Evolutionary conservation across 768 basidiomycete genomes (phyloP).

Genomic region (Boletus vermiculosoides): DNA sequence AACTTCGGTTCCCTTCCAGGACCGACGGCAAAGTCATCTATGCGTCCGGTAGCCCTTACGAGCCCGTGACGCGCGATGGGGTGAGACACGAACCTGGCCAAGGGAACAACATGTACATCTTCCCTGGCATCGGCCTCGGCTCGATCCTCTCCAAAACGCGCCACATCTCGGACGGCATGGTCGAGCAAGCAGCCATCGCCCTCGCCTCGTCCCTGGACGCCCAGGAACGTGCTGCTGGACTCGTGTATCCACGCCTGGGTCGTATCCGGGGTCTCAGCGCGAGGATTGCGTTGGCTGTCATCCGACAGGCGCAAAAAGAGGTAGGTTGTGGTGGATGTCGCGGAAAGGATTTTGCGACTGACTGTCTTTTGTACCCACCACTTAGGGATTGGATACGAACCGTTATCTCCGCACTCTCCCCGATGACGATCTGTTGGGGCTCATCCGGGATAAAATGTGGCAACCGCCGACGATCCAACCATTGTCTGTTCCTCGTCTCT

Average conservation of each 20-base stretch:
- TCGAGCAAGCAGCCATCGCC: conserved; percentile 64
- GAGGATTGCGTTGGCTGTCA: conserved; percentile 57
- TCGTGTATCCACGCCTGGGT: conserved; percentile 68
- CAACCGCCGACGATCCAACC: conserved; percentile 32
- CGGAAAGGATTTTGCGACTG: background rate
- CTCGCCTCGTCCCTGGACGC: conserved; percentile 54
- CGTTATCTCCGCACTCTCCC: conserved; percentile 45
- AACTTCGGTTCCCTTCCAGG: conserved; percentile 33
- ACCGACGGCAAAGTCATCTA: conserved; percentile 67
- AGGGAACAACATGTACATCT: conserved; percentile 81
- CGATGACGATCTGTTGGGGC: conserved; percentile 46
- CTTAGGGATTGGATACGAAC: conserved; percentile 43
- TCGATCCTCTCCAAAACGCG: conserved; percentile 55
- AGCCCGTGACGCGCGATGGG: conserved; percentile 46
- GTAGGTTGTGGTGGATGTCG: conserved; percentile 27
- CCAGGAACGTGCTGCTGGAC: conserved; percentile 51
- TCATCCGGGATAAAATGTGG: conserved; percentile 60
- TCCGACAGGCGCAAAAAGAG: conserved; percentile 62
- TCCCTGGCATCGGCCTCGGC: conserved; percentile 62
- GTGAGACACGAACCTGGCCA: conserved; percentile 62
- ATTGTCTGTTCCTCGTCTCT: conserved; percentile 16
- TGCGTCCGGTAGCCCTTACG: conserved; percentile 73
- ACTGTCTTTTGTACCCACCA: background rate
- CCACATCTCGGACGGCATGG: conserved; percentile 65
- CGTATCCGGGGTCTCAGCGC: conserved; percentile 69